Percentiles rank a stretch among this genome's conserved stretches.
Evolutionary conservation across 768 basidiomycete species (phyloP).

Genomic region (Leucosporidium scottii): DNA sequence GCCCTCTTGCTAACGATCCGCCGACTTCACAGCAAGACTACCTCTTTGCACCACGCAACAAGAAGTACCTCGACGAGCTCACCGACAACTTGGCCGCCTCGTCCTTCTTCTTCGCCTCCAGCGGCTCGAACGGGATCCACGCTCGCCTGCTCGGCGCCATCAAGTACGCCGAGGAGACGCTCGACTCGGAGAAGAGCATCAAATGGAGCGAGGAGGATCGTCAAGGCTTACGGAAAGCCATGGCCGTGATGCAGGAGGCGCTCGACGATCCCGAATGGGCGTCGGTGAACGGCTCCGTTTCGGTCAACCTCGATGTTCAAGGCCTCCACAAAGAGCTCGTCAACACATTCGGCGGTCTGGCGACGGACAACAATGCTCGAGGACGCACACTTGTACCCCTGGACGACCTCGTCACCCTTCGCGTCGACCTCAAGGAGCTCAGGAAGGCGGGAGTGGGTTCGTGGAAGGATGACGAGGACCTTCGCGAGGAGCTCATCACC

Average conservation of each 20-base stretch:
- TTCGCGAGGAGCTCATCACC: slow-evolving; percentile 30
- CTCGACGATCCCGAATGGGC: slow-evolving; percentile 17
- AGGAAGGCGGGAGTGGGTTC: slow-evolving; percentile 9
- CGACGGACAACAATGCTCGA: background rate
- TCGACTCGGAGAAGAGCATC: background rate
- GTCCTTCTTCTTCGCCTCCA: slow-evolving; percentile 30
- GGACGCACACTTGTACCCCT: slow-evolving; percentile 7
- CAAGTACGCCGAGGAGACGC: slow-evolving; percentile 5
- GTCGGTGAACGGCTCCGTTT: background rate
- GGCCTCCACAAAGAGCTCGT: slow-evolving; percentile 20
- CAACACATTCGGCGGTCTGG: slow-evolving; percentile 21
- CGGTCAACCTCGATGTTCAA: slow-evolving; percentile 15
- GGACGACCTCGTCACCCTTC: slow-evolving; percentile 16
- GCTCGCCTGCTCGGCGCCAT: background rate
- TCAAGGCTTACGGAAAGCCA: background rate
- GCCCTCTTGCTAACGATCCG: background rate
- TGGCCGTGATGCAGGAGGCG: slow-evolving; percentile 19
- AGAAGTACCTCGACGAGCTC: slow-evolving; percentile 20
- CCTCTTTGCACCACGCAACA: slow-evolving; percentile 28
- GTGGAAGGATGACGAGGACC: slow-evolving; percentile 32
- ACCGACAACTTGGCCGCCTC: slow-evolving; percentile 25
- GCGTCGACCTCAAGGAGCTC: slow-evolving; percentile 15
- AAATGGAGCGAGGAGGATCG: slow-evolving; percentile 23
- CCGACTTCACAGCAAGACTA: slow-evolving; percentile 24
- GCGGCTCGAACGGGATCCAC: slow-evolving; percentile 14